Conservation (phyloP, 352 stramenopile species). For the Globisporangium nagaii region DNA sequence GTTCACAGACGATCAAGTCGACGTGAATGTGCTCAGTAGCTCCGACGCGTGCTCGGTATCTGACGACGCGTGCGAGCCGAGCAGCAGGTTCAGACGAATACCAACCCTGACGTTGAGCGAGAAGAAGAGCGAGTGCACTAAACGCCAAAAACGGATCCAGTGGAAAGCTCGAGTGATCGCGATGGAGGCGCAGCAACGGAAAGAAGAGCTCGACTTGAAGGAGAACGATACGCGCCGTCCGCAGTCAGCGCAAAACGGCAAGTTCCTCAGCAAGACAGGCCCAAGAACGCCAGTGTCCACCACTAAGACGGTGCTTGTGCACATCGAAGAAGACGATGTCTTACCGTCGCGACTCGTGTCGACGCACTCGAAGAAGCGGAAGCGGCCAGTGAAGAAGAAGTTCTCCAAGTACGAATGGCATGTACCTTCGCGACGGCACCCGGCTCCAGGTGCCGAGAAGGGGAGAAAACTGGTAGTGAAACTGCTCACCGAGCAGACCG, state of each 20-base stretch:
- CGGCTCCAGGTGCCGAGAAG: constrained; percentile 3
- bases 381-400: constrained; percentile 17
- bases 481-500: constrained; percentile 34
- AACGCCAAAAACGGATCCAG: constrained; percentile 24
- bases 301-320: constrained; percentile 21
- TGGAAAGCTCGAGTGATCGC: constrained; percentile 49
- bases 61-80: background rate
- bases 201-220: constrained; percentile 10
- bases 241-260: background rate
- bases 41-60: background rate
- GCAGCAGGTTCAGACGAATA: constrained; percentile 10
- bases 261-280: background rate
- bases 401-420: constrained; percentile 17
- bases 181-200: constrained; percentile 47
- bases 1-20: constrained; percentile 2
- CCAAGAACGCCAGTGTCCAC: background rate
- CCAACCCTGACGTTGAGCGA: constrained; percentile 16
- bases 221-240: background rate
- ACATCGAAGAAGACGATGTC: constrained; percentile 21
- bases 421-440: constrained; percentile 4
- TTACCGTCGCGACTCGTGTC: constrained; percentile 37
- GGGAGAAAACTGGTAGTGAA: constrained; percentile 25
- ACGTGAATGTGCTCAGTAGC: background rate
- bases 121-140: constrained; percentile 14
- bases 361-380: constrained; percentile 17